A percentile compares a stretch with the other conserved stretches of the same genome.
Evolutionary conservation across 1,284 basidiomycete genomes (phyloP).

Genomic region (Pseudozyma thailandica): DNA sequence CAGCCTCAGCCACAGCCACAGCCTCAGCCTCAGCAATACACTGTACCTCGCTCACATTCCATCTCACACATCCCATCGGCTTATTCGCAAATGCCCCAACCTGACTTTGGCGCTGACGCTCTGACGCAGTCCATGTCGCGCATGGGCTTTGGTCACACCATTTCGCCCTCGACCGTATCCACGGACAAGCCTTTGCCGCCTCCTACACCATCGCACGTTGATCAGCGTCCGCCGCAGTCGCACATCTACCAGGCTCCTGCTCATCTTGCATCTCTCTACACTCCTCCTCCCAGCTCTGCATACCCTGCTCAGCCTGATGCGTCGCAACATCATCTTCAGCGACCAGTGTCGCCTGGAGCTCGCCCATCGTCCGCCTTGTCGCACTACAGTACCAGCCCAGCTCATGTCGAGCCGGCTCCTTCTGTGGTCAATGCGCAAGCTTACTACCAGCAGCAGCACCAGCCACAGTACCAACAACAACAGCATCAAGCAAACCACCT

Average conservation of each 20-base stretch:
- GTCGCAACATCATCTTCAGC: constrained; percentile 12
- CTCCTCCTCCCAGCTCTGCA: constrained; percentile 14
- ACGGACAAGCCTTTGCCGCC: constrained; percentile 26
- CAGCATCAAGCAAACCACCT: constrained; percentile 16
- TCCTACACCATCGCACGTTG: constrained; percentile 16
- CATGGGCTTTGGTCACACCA: constrained; percentile 37
- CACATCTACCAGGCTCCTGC: constrained; percentile 48
- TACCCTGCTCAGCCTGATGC: constrained; percentile 1
- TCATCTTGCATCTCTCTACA: constrained; percentile 44
- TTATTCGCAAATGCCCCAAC: constrained; percentile 32
- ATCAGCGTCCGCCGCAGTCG: constrained; percentile 38
- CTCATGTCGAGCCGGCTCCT: constrained; percentile 17
- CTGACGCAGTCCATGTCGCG: constrained; percentile 38
- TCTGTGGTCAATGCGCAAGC: constrained; percentile 50
- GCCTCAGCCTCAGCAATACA: constrained; percentile 17
- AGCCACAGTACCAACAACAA: constrained; percentile 16
- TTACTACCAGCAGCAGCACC: constrained; percentile 35
- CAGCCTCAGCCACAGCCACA: constrained; percentile 6
- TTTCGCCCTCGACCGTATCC: constrained; percentile 1
- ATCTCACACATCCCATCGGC: constrained; percentile 29
- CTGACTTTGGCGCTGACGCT: constrained; percentile 39
- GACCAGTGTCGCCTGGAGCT: constrained; percentile 39
- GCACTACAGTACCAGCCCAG: constrained; percentile 32
- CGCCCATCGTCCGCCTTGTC: constrained; percentile 32
- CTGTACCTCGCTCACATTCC: constrained; percentile 37